Percentiles rank a stretch among this genome's conserved stretches.
These are phyloP conservation scores for Dendrothele bispora DNA, from an alignment of 768 basidiomycete genomes.

Conservation along the genomic window DNA sequence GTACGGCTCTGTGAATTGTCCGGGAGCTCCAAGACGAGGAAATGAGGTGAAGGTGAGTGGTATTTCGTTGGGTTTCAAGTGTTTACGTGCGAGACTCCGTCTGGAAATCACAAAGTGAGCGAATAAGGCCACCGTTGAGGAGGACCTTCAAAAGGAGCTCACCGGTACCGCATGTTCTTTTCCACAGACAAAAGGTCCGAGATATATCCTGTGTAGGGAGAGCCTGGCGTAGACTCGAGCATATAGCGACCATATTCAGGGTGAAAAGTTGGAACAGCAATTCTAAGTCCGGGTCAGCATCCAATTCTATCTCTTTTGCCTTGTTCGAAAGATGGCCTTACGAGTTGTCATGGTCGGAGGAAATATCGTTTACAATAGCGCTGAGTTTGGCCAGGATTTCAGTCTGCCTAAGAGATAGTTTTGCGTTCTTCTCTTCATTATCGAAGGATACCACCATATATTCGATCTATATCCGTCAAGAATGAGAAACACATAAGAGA, in stretches of 20 bases:
- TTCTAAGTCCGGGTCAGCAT: conserved; percentile 34
- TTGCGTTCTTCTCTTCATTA: conserved; percentile 73
- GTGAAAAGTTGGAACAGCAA: conserved; percentile 87
- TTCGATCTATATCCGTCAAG: conserved; percentile 65
- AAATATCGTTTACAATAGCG: conserved; percentile 65
- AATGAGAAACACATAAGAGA: conserved; percentile 4
- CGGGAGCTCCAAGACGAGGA: conserved; percentile 86
- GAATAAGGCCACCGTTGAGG: not conserved
- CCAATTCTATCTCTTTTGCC: not conserved
- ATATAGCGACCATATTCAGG: conserved; percentile 99
- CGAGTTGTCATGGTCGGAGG: conserved; percentile 58
- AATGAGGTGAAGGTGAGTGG: conserved; percentile 95
- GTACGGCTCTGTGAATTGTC: conserved; percentile 91
- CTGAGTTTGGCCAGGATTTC: conserved; percentile 86
- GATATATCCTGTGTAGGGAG: conserved; percentile 89
- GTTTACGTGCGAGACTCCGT: conserved; percentile 78
- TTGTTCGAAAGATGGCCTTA: conserved; percentile 34
- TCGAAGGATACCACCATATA: conserved; percentile 94
- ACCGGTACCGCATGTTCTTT: conserved; percentile 93
- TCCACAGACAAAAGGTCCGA: conserved; percentile 88
- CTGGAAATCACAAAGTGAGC: conserved; percentile 36
- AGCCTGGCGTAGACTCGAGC: conserved; percentile 97
- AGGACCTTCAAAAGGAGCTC: conserved; percentile 12
- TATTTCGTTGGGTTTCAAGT: conserved; percentile 83
- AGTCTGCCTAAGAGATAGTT: conserved; percentile 90